Evolutionary conservation across 2,329 filamentous ascomycete species (phyloP).

Genomic region (Penicillium sp.): DNA sequence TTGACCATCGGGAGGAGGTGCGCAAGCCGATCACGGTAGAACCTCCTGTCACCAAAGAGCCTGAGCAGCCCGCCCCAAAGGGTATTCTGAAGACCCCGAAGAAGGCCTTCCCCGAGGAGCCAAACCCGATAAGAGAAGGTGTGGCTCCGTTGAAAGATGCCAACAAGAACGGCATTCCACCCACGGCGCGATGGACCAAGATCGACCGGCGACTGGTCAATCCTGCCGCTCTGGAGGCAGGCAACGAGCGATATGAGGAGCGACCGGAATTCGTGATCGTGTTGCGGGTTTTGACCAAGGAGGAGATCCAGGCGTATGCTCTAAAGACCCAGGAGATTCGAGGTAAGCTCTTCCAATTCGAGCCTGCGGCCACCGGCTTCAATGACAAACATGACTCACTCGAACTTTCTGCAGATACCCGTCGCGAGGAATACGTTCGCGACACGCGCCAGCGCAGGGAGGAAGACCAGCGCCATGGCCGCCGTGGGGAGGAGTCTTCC

Average conservation of each 20-base stretch:
- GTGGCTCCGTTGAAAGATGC: constrained; percentile 93
- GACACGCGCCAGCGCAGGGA: constrained; percentile 50
- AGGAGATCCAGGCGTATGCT: constrained; percentile 89
- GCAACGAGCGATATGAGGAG: constrained; percentile 91
- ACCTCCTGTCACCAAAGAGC: constrained; percentile 54
- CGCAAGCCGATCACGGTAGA: constrained; percentile 39
- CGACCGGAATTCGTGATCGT: constrained; percentile 95
- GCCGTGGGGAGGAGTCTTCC: constrained; percentile 37
- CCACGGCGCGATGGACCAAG: constrained; percentile 89
- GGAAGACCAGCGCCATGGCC: constrained; percentile 49
- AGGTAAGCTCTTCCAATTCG: constrained; percentile 60
- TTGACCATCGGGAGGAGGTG: constrained; percentile 30
- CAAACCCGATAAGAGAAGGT: constrained; percentile 81
- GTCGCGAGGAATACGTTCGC: constrained; percentile 45
- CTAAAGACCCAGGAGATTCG: constrained; percentile 80
- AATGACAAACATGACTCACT: constrained; percentile 15
- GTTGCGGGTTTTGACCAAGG: constrained; percentile 80
- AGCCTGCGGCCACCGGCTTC: not conserved
- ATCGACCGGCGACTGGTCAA: constrained; percentile 89
- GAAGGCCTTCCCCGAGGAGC: constrained; percentile 83
- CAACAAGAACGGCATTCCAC: constrained; percentile 72
- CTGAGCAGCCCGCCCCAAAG: constrained; percentile 72
- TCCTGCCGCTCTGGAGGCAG: constrained; percentile 80
- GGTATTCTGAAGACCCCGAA: constrained; percentile 86
- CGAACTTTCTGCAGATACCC: constrained; percentile 38